Conservation (phyloP, 2,329 filamentous ascomycete species). For the Penicillium glabrum region DNA sequence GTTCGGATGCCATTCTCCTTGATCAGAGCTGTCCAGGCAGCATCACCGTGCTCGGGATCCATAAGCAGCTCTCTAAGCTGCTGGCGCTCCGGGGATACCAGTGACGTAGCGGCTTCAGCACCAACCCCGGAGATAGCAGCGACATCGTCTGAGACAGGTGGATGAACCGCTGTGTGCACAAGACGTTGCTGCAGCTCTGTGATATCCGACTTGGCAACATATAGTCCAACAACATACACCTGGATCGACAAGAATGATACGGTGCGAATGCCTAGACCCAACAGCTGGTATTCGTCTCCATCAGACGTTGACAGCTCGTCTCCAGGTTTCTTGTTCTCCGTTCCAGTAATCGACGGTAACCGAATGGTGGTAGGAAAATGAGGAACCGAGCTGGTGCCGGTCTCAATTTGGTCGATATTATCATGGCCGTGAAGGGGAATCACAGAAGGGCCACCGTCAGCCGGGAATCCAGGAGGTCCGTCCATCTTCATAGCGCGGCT, state of each 20-base stretch:
- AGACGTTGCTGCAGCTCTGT: slow-evolving; percentile 75
- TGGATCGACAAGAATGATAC: slow-evolving; percentile 88
- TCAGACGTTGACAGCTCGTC: slow-evolving; percentile 38
- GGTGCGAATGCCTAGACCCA: slow-evolving; percentile 83
- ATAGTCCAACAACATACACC: slow-evolving; percentile 93
- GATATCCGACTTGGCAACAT: slow-evolving; percentile 82
- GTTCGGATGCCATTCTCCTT: slow-evolving; percentile 68
- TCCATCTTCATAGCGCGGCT: slow-evolving; percentile 38
- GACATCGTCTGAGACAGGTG: slow-evolving; percentile 20
- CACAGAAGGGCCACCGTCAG: slow-evolving; percentile 28
- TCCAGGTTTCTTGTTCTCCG: slow-evolving; percentile 34
- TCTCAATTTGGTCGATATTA: slow-evolving; percentile 73
- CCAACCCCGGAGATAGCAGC: slow-evolving; percentile 46
- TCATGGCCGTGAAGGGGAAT: slow-evolving; percentile 50
- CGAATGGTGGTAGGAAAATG: slow-evolving; percentile 73
- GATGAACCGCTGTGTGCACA: slow-evolving; percentile 63
- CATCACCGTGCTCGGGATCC: slow-evolving; percentile 67
- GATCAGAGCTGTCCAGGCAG: slow-evolving; percentile 73
- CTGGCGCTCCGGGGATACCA: slow-evolving; percentile 80
- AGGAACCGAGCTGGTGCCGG: slow-evolving; percentile 77
- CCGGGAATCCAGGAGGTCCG: slow-evolving; percentile 39
- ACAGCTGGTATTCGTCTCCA: slow-evolving; percentile 70
- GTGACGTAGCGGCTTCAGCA: slow-evolving; percentile 69
- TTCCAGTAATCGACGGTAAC: slow-evolving; percentile 51
- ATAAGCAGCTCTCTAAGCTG: slow-evolving; percentile 67